Conservation (phyloP, 2,329 filamentous ascomycete genomes). For the Tolypocladium album region DNA sequence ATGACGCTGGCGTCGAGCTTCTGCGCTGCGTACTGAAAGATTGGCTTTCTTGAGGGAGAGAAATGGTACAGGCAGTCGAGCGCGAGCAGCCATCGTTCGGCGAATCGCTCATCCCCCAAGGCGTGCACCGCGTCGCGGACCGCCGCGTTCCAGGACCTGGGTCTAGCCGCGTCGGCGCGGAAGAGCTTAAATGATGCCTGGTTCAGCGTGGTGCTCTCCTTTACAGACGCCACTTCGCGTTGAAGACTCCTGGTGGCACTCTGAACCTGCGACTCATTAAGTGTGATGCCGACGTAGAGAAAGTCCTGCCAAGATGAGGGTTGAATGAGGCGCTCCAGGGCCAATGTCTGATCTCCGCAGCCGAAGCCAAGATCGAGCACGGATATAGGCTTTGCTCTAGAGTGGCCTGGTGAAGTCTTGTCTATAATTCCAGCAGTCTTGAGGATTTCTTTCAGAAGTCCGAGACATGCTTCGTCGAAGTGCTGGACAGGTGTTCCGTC, state of each 20-base stretch:
- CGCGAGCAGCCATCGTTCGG: conserved; percentile 39
- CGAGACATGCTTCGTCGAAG: conserved; percentile 35
- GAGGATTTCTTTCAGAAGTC: conserved; percentile 37
- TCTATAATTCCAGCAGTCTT: conserved; percentile 27
- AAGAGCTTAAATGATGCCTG: conserved; percentile 26
- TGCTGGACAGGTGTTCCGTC: conserved; percentile 18
- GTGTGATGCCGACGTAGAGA: conserved; percentile 42
- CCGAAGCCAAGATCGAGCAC: conserved; percentile 47
- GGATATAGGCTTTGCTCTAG: conserved; percentile 11
- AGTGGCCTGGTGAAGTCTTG: not conserved
- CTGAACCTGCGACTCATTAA: conserved; percentile 33
- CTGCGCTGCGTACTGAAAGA: conserved; percentile 29
- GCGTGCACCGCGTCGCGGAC: conserved; percentile 14
- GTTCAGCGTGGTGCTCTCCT: not conserved
- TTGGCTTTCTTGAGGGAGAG: conserved; percentile 34
- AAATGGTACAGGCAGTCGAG: conserved; percentile 50
- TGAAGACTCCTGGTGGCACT: conserved; percentile 20
- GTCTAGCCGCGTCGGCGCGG: conserved; percentile 37
- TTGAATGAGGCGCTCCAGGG: conserved; percentile 23
- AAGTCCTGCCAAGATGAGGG: conserved; percentile 15
- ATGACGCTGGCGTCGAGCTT: conserved; percentile 36
- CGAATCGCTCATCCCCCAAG: conserved; percentile 12
- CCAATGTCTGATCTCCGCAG: conserved; percentile 46
- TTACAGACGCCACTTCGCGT: conserved; percentile 9
- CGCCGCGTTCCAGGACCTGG: conserved; percentile 25